phyloP scores from a whole-genome alignment of 2,329 filamentous ascomycete species.

The Chalaropsis ovoidea region DNA sequence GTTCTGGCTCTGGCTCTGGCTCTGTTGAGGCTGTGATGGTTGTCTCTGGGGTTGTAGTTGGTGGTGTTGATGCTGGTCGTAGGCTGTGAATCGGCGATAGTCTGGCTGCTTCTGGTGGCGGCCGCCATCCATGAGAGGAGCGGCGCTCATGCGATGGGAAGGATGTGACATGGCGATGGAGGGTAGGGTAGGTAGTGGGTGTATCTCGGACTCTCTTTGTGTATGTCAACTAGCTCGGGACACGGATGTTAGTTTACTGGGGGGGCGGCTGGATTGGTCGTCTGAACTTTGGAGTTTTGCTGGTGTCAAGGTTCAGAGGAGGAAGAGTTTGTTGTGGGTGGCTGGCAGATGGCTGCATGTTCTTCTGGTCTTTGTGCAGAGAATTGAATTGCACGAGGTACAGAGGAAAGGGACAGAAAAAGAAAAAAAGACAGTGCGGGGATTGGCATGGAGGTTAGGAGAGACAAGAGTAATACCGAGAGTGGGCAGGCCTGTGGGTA shows the following conservation, averaged over 20 bases:
- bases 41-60: constrained; percentile 12
- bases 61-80: constrained; percentile 6
- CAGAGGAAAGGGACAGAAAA: background rate
- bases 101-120: constrained; percentile 17
- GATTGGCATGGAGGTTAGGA: background rate
- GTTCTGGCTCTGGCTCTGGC: too few species aligned
- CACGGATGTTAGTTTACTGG: constrained; percentile 13
- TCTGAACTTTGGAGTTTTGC: background rate
- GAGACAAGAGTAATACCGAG: too few species aligned
- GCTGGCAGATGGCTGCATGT: background rate
- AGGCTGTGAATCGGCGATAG: constrained; percentile 16
- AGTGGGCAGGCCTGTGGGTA: too few species aligned
- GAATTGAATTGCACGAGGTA: background rate
- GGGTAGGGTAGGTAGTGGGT: background rate
- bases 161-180: constrained; percentile 19
- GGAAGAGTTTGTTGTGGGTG: background rate
- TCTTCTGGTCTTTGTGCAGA: background rate
- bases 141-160: constrained; percentile 18
- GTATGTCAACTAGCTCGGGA: constrained; percentile 1
- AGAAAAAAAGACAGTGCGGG: background rate
- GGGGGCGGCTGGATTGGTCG: background rate
- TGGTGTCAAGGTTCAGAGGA: background rate
- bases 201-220: background rate
- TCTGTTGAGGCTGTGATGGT: constrained; percentile 6
- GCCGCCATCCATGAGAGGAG: constrained; percentile 9